These are phyloP conservation scores for Microsporum audouinii DNA, from an alignment of 2,329 filamentous ascomycete species.

Conservation along the genomic window DNA sequence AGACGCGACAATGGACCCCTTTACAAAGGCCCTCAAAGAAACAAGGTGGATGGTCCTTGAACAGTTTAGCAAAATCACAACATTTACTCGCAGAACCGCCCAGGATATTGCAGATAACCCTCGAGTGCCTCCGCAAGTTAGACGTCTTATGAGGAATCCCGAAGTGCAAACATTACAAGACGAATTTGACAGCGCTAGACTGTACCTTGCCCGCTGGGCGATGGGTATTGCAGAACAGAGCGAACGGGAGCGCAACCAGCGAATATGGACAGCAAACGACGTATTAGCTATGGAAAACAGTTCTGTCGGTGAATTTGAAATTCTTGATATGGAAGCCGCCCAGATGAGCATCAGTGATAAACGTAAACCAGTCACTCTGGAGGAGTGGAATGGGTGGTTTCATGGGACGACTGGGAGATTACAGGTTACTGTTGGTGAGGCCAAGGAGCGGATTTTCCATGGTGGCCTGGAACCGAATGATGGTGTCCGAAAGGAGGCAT, in stretches of 20 bases:
- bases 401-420: constrained; percentile 62
- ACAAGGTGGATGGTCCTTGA: constrained; percentile 94
- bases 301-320: constrained; percentile 89
- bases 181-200: constrained; percentile 88
- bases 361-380: constrained; percentile 62
- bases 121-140: constrained; percentile 77
- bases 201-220: constrained; percentile 93
- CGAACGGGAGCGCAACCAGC: constrained; percentile 69
- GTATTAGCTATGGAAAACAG: constrained; percentile 90
- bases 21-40: constrained; percentile 88
- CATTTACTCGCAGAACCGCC: constrained; percentile 82
- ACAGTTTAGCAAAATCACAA: constrained; percentile 93
- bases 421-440: constrained; percentile 73
- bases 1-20: constrained; percentile 77
- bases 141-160: constrained; percentile 72
- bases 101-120: constrained; percentile 88
- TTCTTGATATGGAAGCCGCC: constrained; percentile 67
- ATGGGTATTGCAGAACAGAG: constrained; percentile 98
- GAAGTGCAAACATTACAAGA: constrained; percentile 93
- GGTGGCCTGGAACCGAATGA: constrained; percentile 81
- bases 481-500: constrained; percentile 88
- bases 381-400: constrained; percentile 89
- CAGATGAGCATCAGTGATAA: constrained; percentile 64
- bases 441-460: constrained; percentile 95
- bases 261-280: constrained; percentile 88